Conservation (phyloP, 2,329 filamentous ascomycete species). For the Monilinia vaccinii-corymbosi region DNA sequence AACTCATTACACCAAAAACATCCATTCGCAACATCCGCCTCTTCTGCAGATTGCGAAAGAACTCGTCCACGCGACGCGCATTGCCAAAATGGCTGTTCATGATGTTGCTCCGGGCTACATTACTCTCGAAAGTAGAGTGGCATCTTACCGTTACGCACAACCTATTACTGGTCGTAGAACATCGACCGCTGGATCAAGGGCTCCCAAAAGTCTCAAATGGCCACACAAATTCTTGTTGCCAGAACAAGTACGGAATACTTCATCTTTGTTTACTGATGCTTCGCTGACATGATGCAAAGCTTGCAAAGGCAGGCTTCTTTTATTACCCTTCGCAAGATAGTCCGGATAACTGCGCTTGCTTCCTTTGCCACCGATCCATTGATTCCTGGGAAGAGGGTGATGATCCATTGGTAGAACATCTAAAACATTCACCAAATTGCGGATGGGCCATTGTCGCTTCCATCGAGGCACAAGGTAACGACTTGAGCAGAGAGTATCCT, state of each 20-base stretch:
- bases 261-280: not conserved
- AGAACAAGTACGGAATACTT: conserved; percentile 44
- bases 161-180: conserved; percentile 58
- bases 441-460: conserved; percentile 73
- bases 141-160: conserved; percentile 64
- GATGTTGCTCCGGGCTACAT: conserved; percentile 39
- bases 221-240: conserved; percentile 63
- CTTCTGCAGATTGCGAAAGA: not conserved
- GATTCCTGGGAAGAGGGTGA: conserved; percentile 91
- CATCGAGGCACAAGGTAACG: conserved; percentile 51
- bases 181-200: conserved; percentile 53
- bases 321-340: conserved; percentile 67
- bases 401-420: conserved; percentile 73
- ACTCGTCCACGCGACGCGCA: conserved; percentile 2
- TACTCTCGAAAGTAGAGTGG: conserved; percentile 67
- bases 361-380: conserved; percentile 72
- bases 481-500: conserved; percentile 64
- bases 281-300: conserved; percentile 39
- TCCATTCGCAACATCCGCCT: no score
- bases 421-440: conserved; percentile 73
- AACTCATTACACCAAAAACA: not conserved
- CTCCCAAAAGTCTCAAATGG: conserved; percentile 58
- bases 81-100: conserved; percentile 20
- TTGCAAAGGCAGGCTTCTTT: conserved; percentile 86
- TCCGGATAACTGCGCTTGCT: conserved; percentile 85